Evolutionary conservation across 306 rosid genomes (phyloP).

Genomic region (Abrus precatorius): DNA sequence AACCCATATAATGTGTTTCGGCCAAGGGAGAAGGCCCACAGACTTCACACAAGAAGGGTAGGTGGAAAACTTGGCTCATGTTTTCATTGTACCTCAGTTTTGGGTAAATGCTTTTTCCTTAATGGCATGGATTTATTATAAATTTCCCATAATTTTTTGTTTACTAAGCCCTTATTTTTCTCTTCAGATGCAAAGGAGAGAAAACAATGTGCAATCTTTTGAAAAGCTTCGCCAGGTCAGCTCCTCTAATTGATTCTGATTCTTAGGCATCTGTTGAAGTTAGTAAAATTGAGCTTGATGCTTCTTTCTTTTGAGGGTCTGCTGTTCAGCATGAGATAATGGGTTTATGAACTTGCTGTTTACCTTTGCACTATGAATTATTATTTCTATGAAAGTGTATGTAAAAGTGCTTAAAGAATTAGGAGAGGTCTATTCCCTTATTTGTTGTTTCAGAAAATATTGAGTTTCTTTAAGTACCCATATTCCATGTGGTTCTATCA

Average conservation of each 20-base stretch:
- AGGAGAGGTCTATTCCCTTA: background rate
- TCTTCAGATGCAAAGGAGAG: conserved; percentile 95
- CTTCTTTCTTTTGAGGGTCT: conserved; percentile 1
- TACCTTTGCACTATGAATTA: conserved; percentile 19
- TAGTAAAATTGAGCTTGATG: conserved; percentile 30
- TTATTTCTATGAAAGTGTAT: conserved; percentile 18
- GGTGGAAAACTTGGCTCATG: conserved; percentile 47
- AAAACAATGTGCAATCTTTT: conserved; percentile 96
- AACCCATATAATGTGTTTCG: conserved; percentile 98
- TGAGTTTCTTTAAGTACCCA: conserved; percentile 16
- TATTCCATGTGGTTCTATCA: conserved; percentile 19
- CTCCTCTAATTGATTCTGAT: conserved; percentile 36
- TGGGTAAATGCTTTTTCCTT: conserved; percentile 47
- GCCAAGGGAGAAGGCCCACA: conserved; percentile 98
- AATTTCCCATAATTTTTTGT: conserved; percentile 1
- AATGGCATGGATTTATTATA: conserved; percentile 23
- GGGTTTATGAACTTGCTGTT: conserved; percentile 40
- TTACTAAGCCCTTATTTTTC: conserved; percentile 35
- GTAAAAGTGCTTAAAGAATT: background rate
- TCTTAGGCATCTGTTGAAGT: conserved; percentile 26
- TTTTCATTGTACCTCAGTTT: conserved; percentile 47
- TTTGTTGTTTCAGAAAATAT: background rate
- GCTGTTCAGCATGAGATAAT: conserved; percentile 1
- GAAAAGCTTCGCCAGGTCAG: conserved; percentile 99
- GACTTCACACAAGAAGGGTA: conserved; percentile 98